Evolutionary conservation across 179 eudicot genomes (phyloP).

Genomic region (Heliamphora ciliata): DNA sequence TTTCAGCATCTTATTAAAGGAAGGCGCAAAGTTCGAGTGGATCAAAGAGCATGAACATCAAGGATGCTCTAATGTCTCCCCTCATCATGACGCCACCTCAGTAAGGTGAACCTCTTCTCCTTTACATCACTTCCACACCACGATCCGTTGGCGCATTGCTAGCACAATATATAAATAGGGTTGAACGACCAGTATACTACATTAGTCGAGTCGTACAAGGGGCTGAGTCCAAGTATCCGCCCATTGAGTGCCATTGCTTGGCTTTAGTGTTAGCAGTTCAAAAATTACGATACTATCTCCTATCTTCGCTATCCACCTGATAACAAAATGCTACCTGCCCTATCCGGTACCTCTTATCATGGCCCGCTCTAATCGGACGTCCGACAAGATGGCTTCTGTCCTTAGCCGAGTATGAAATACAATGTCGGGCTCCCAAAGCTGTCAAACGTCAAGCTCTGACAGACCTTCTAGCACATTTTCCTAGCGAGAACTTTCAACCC

Average conservation of each 20-base stretch:
- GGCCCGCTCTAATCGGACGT: background rate
- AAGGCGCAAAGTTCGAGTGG: background rate
- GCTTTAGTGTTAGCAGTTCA: no score
- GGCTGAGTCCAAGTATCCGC: background rate
- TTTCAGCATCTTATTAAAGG: background rate
- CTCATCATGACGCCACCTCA: background rate
- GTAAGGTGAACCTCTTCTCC: background rate
- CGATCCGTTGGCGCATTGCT: background rate
- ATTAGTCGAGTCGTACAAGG: background rate
- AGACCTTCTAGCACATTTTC: background rate
- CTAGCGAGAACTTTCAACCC: background rate
- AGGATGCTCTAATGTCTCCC: background rate
- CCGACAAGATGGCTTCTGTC: background rate
- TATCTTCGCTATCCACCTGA: no score
- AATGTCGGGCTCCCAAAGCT: background rate
- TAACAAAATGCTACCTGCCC: no score
- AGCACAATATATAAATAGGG: background rate
- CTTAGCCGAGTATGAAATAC: background rate
- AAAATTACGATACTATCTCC: no score
- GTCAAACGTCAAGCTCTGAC: background rate
- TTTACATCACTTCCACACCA: background rate
- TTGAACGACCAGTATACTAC: background rate
- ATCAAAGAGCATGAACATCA: background rate
- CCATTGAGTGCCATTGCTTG: background rate
- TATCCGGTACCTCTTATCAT: background rate